Base-by-base conservation (phyloP, 352 stramenopile genomes). In the Pythium periplocum region DNA sequence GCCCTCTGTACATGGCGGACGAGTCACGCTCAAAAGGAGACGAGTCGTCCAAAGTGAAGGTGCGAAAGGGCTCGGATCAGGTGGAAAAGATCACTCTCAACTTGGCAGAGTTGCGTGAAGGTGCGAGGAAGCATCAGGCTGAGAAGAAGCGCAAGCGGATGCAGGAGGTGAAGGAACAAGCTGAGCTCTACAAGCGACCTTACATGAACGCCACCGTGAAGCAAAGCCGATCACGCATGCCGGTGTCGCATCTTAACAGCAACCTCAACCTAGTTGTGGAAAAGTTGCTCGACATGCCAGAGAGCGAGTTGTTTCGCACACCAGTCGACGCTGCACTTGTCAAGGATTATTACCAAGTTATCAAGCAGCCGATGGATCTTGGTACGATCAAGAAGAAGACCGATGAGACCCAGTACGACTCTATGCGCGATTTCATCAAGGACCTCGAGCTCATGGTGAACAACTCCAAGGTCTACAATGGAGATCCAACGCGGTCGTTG, bases 291-390 rank as follows among this genome's bases (percentile, higher is more conserved):
- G 77, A 82, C 9, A 86, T 91, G 79, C 75, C 78, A 10, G 81
- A 93, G 52, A 92, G 81, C 37, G 75, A 88, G 51, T 55, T 93
- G 26, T 93, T 93, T 50, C 77, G 83, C 30, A 45, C 57, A 5
- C 67, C 83, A 0, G 83, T 93, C 36, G 81, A 93, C 61, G 73
- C 71, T 4, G 53, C 33, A 0, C 68, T 76, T 2, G 77, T 92
- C 48, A 73, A 64, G 26, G 83, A 92, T 54, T 93, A 93, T 47
- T 92, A 90, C 57, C 64, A 76, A 49, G 77, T 93, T 51, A 86
- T 93, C 61, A 93, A 93, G 63, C 81, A 90, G 37, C 83, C 83
- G 6, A 92, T 93, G 78, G 83, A 93, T 57, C 59, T 93, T 47
- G 73, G 68, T 35, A 64, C 73, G 12, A 83, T 93, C 63, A 68